Evolutionary conservation across 2,329 filamentous ascomycete species (phyloP).

Genomic region (Aspergillus tamarii): DNA sequence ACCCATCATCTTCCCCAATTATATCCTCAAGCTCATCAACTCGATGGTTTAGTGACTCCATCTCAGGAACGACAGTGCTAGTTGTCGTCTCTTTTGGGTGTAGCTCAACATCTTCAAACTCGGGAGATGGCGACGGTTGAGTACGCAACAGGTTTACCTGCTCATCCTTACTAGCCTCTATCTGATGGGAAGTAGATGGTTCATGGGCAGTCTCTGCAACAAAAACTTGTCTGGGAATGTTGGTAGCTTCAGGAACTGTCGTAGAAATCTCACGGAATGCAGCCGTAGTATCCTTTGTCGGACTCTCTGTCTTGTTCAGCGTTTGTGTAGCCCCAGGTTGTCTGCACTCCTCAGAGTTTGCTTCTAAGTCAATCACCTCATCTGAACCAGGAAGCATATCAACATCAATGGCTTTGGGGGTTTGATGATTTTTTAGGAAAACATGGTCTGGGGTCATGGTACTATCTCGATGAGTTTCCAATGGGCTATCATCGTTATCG

Average conservation of each 20-base stretch:
- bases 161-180: conserved; percentile 17
- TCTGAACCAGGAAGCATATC: conserved; percentile 36
- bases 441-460: conserved; percentile 26
- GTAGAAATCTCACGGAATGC: not conserved
- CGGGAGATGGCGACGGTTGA: conserved; percentile 39
- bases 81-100: conserved; percentile 22
- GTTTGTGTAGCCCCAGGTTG: not conserved
- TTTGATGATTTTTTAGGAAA: conserved; percentile 35
- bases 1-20: conserved; percentile 59
- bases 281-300: not conserved
- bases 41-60: conserved; percentile 24
- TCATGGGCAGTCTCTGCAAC: not conserved
- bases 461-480: conserved; percentile 27
- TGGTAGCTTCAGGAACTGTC: not conserved
- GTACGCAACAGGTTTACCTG: conserved; percentile 11
- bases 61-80: conserved; percentile 27
- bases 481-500: conserved; percentile 30
- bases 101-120: conserved; percentile 27
- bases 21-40: conserved; percentile 29
- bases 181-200: conserved; percentile 15
- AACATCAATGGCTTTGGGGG: conserved; percentile 44
- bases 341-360: conserved; percentile 18
- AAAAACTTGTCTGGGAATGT: not conserved
- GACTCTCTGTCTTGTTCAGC: not conserved
- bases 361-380: conserved; percentile 37